Percentiles rank a stretch among this genome's conserved stretches.
These are phyloP conservation scores for Puccinia coronata DNA, from an alignment of 1,284 basidiomycete species.

Conservation along the genomic window DNA sequence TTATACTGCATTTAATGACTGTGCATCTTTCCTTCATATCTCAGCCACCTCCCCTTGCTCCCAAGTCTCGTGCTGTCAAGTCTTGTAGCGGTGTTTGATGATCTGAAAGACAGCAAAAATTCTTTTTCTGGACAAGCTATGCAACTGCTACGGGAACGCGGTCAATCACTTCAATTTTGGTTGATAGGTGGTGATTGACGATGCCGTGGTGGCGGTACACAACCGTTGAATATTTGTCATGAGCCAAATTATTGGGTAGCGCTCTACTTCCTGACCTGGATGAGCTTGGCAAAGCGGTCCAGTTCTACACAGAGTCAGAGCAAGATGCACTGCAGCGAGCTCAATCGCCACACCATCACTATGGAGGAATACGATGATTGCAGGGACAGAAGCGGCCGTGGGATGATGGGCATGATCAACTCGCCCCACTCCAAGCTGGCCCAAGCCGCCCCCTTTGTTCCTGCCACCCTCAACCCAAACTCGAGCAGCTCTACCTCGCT, in stretches of 20 bases:
- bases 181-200: too few relatives aligned
- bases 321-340: constrained; percentile 52
- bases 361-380: constrained; percentile 51
- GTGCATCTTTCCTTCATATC: background rate
- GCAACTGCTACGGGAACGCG: too few relatives aligned
- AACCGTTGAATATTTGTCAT: too few relatives aligned
- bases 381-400: constrained; percentile 19
- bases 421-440: constrained; percentile 42
- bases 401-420: constrained; percentile 15
- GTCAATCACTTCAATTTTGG: too few relatives aligned
- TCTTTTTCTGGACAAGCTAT: too few relatives aligned
- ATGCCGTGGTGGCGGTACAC: too few relatives aligned
- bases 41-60: constrained; percentile 14
- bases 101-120: too few relatives aligned
- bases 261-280: constrained; percentile 43
- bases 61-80: background rate
- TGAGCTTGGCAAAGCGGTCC: constrained; percentile 50
- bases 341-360: constrained; percentile 51
- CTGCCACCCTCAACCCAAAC: constrained; percentile 61
- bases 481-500: constrained; percentile 60
- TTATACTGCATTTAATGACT: background rate
- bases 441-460: constrained; percentile 47
- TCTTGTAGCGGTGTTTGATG: too few relatives aligned
- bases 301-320: constrained; percentile 50
- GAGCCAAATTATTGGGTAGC: constrained; percentile 47